phyloP scores from a whole-genome alignment of 2,329 filamentous ascomycete species.

The Penicillium sumatraense region DNA sequence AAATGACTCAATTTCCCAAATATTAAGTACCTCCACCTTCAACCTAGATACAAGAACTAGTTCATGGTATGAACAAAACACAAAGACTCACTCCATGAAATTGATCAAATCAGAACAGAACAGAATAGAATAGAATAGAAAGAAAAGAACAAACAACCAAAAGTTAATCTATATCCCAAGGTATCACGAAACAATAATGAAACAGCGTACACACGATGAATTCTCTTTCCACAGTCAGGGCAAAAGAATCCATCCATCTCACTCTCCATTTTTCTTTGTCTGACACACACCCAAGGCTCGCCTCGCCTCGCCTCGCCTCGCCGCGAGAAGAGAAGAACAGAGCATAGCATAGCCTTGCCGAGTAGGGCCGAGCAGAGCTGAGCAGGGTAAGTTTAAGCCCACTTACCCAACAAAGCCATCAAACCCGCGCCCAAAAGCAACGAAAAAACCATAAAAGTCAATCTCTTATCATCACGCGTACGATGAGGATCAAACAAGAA shows the following conservation, averaged over 20 bases:
- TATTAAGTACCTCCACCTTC: no score
- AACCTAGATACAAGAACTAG: no score
- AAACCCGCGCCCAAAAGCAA: conserved; percentile 47
- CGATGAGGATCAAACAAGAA: conserved; percentile 56
- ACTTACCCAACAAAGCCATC: conserved; percentile 58
- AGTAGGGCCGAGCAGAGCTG: no score
- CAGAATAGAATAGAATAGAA: not conserved
- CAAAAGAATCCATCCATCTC: not conserved
- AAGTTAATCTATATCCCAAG: conserved; percentile 3
- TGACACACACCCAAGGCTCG: no score
- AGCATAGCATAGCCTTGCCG: no score
- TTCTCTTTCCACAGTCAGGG: no score
- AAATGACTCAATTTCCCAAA: no score
- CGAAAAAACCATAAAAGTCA: conserved; percentile 50
- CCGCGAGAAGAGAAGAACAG: no score
- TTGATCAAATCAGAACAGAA: no score
- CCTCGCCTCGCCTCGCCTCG: no score
- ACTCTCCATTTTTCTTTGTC: not conserved
- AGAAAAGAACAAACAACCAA: not conserved
- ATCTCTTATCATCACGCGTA: conserved; percentile 42
- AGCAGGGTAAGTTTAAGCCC: conserved; percentile 48
- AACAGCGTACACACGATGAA: not conserved
- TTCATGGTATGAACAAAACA: no score
- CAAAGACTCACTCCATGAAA: no score
- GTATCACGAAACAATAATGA: conserved; percentile 4